These are phyloP conservation scores for Epichloe aotearoae DNA, from an alignment of 2,329 filamentous ascomycete genomes.

Conservation along the genomic window DNA sequence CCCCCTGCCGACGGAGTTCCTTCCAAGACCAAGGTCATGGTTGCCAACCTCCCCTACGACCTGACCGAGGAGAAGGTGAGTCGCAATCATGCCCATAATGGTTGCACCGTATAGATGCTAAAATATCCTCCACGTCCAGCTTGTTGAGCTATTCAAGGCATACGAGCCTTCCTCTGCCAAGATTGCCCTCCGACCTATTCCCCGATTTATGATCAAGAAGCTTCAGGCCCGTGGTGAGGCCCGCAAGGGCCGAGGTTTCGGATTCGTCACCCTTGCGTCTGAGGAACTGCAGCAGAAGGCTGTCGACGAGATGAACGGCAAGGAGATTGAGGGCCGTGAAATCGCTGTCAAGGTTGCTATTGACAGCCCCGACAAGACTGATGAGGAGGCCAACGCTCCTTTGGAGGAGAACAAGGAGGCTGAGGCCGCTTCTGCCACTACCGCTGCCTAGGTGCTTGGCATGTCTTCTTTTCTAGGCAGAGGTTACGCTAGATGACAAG, in stretches of 20 bases:
- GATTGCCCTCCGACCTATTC: constrained; percentile 96
- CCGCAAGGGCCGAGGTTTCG: constrained; percentile 97
- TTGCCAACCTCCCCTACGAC: constrained; percentile 97
- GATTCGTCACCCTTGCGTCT: constrained; percentile 89
- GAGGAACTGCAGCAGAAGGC: constrained; percentile 98
- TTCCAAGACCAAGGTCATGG: constrained; percentile 99
- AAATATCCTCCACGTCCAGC: constrained; percentile 37
- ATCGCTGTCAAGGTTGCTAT: constrained; percentile 99
- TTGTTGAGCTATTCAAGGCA: constrained; percentile 90
- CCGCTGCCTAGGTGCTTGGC: constrained; percentile 18
- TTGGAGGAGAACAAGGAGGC: constrained; percentile 31
- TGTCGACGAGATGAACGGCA: constrained; percentile 96
- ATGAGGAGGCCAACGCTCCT: constrained; percentile 62
- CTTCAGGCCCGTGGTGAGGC: constrained; percentile 94
- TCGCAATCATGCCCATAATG: not conserved
- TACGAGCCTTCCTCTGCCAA: constrained; percentile 93
- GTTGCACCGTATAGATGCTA: not conserved
- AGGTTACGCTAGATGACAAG: constrained; percentile 12
- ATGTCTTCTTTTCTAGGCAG: constrained; percentile 4
- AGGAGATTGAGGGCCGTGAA: constrained; percentile 96
- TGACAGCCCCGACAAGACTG: constrained; percentile 93
- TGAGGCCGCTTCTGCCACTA: constrained; percentile 13
- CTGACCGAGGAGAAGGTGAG: constrained; percentile 90
- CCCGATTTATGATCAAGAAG: constrained; percentile 99
- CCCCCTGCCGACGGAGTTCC: constrained; percentile 94